Evolutionary conservation across 163 green algal genomes (phyloP).

Genomic region (Scenedesmus sp.): DNA sequence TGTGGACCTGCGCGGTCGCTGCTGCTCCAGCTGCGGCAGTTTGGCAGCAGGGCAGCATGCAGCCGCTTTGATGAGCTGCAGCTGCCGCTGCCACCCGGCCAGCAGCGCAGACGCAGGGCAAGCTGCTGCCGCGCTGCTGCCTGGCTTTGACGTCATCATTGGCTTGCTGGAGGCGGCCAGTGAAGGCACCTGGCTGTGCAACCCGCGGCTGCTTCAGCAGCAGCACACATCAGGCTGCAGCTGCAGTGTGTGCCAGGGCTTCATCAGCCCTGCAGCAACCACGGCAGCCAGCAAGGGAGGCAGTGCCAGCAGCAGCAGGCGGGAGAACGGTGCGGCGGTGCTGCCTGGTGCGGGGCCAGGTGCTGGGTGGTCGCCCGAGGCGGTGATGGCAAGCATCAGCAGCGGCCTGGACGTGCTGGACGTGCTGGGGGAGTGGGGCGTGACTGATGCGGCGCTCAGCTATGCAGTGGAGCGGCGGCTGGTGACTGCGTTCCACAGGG

Average conservation of each 20-base stretch:
- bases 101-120: not conserved
- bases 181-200: slow-evolving; percentile 48
- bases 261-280: not conserved
- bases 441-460: slow-evolving; percentile 36
- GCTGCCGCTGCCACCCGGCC: slow-evolving; percentile 9
- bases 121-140: not conserved
- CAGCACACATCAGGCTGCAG: slow-evolving; percentile 2
- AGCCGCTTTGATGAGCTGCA: not conserved
- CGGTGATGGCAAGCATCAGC: slow-evolving; percentile 23
- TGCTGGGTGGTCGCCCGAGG: not conserved
- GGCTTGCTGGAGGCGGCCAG: slow-evolving; percentile 14
- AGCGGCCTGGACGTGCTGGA: slow-evolving; percentile 44
- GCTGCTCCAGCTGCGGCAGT: slow-evolving; percentile 31
- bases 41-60: not conserved
- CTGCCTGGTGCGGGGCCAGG: not conserved
- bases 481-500: slow-evolving; percentile 20
- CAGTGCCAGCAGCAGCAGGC: not conserved
- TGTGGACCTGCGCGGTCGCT: not conserved
- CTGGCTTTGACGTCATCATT: not conserved
- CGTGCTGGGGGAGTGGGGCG: slow-evolving; percentile 17
- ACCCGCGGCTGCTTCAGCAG: slow-evolving; percentile 44
- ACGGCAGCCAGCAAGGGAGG: not conserved
- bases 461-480: slow-evolving; percentile 29
- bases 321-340: not conserved
- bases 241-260: slow-evolving; percentile 21